phyloP scores from a whole-genome alignment of 768 basidiomycete genomes.

The Boletus bicolor region DNA sequence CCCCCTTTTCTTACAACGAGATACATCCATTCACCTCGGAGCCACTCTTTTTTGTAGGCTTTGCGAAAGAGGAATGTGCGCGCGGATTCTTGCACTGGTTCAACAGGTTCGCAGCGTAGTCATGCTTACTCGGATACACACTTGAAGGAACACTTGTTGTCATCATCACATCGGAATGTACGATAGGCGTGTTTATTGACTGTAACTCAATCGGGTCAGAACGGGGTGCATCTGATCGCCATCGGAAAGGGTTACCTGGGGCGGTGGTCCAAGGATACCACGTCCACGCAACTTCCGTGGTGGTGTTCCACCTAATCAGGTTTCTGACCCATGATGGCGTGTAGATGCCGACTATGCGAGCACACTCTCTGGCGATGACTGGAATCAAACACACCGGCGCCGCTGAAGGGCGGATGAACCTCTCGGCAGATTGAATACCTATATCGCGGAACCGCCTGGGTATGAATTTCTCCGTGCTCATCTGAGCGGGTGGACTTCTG shows the following conservation, averaged over 20 bases:
- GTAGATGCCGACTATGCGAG: neutral
- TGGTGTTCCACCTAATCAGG: neutral
- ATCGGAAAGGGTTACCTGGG: neutral
- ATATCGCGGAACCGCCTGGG: slow-evolving; percentile 40
- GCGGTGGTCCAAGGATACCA: neutral
- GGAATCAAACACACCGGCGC: slow-evolving; percentile 50
- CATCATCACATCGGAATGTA: slow-evolving; percentile 8
- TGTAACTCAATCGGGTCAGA: neutral
- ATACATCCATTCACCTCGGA: neutral
- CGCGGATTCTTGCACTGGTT: slow-evolving; percentile 51
- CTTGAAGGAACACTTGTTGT: neutral
- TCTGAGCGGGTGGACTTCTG: slow-evolving; percentile 29
- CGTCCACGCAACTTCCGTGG: neutral
- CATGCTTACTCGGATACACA: neutral
- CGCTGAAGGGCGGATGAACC: slow-evolving; percentile 40
- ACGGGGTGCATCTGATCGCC: too few species aligned
- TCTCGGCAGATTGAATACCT: slow-evolving; percentile 50
- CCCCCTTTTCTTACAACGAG: neutral
- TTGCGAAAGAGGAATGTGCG: slow-evolving; percentile 60
- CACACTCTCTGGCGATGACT: neutral
- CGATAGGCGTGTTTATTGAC: neutral
- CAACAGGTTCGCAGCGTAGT: slow-evolving; percentile 37
- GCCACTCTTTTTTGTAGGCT: slow-evolving; percentile 35
- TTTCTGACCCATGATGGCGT: too few species aligned
- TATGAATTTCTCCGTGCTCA: too few species aligned